phyloP scores from a whole-genome alignment of 768 basidiomycete genomes.

The Leccinum longicurvipes region DNA sequence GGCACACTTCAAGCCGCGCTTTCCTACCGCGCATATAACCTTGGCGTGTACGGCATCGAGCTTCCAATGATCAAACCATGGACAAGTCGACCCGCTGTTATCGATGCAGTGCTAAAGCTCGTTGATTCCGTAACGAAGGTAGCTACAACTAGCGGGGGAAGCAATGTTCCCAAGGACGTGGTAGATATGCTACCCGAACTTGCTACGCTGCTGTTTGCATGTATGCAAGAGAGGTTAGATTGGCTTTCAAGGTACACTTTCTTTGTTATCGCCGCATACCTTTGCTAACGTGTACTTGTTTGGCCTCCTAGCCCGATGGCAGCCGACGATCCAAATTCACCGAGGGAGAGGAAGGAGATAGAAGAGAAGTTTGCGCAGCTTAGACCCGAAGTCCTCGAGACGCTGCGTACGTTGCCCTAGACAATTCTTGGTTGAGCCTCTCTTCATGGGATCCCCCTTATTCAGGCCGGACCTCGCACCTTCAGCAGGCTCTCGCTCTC shows the following conservation, averaged over 20 bases:
- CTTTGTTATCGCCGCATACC: not conserved
- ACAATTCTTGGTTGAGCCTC: not conserved
- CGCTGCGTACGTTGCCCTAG: constrained; percentile 59
- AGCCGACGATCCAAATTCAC: constrained; percentile 44
- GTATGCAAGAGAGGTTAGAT: constrained; percentile 62
- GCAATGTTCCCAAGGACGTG: constrained; percentile 33
- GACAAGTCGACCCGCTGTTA: constrained; percentile 69
- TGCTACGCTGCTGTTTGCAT: constrained; percentile 60
- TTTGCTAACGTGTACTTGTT: constrained; percentile 1
- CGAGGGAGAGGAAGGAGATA: constrained; percentile 57
- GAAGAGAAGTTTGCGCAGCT: constrained; percentile 65
- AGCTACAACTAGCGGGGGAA: constrained; percentile 12
- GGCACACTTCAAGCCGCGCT: constrained; percentile 68
- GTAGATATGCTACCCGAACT: constrained; percentile 61
- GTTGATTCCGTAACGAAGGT: constrained; percentile 58
- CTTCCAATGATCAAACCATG: constrained; percentile 72
- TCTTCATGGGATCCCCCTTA: not conserved
- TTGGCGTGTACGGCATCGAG: constrained; percentile 74
- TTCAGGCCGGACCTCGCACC: constrained; percentile 64
- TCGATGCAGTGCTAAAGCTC: constrained; percentile 68
- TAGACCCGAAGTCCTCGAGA: constrained; percentile 74
- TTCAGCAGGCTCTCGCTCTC: constrained; percentile 69
- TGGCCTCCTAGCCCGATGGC: constrained; percentile 40
- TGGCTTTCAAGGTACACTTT: constrained; percentile 58
- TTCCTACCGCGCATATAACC: constrained; percentile 70